Percentiles rank a stretch among this genome's conserved stretches.
phyloP scores from a whole-genome alignment of 306 rosid species.

The Corylus americana region DNA sequence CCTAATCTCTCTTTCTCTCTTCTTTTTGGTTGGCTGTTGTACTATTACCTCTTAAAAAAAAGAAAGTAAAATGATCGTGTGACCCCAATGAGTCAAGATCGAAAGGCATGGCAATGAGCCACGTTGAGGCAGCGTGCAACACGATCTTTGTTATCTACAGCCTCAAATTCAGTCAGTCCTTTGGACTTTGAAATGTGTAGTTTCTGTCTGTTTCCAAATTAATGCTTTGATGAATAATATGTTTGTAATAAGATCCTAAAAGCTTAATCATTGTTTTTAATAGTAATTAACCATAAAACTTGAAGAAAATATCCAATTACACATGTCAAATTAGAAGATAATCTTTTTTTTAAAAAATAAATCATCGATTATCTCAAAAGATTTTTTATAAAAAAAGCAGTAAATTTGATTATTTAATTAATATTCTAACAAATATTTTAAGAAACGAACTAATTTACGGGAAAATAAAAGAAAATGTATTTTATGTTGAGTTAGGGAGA shows the following conservation, averaged over 20 bases:
- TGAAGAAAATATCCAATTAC: background rate
- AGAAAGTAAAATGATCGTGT: background rate
- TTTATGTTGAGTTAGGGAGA: background rate
- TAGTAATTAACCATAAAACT: background rate
- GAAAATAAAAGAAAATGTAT: background rate
- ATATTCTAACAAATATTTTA: no score
- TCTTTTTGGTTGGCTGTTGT: no score
- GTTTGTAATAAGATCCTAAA: background rate
- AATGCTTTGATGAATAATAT: background rate
- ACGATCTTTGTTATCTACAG: background rate
- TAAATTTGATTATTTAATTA: background rate
- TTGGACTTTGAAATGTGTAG: background rate
- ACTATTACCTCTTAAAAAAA: no score
- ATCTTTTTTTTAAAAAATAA: no score
- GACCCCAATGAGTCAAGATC: background rate
- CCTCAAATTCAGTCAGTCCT: no score
- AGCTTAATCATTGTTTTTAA: background rate
- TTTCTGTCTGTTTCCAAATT: background rate
- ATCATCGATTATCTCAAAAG: no score
- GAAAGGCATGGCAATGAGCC: background rate
- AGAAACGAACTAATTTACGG: background rate
- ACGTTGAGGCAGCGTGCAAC: background rate
- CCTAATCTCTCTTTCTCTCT: no score
- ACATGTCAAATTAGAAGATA: no score
- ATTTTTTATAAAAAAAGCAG: background rate